Evolutionary conservation across 2,329 filamentous ascomycete genomes (phyloP).

Genomic region (Colletotrichum brevisporum): DNA sequence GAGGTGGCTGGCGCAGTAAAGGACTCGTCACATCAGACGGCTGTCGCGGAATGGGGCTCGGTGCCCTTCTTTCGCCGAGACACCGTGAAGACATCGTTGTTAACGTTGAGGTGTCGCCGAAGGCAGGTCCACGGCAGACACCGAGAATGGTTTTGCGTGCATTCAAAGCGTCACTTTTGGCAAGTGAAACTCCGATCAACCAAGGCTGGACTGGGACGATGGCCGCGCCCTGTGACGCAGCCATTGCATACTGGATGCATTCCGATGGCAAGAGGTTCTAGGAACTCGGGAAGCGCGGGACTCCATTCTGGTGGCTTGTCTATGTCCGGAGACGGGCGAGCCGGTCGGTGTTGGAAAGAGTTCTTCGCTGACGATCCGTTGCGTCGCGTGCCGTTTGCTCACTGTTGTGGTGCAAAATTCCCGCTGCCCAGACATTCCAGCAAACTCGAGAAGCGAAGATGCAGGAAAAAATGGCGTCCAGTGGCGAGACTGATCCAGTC

Average conservation of each 20-base stretch:
- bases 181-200: conserved; percentile 32
- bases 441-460: conserved; percentile 6
- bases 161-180: conserved; percentile 35
- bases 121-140: conserved; percentile 11
- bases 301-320: conserved; percentile 24
- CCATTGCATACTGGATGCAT: conserved; percentile 22
- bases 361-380: conserved; percentile 16
- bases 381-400: conserved; percentile 2
- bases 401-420: neutral
- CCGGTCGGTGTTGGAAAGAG: conserved; percentile 19
- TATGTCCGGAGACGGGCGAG: conserved; percentile 24
- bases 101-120: neutral
- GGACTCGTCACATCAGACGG: neutral
- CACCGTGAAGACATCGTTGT: neutral
- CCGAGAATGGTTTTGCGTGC: conserved; percentile 17
- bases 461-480: conserved; percentile 9
- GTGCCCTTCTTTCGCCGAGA: conserved; percentile 6
- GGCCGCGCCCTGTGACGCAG: conserved; percentile 34
- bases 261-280: conserved; percentile 6
- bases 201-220: conserved; percentile 11
- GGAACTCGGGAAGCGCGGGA: conserved; percentile 17
- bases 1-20: neutral
- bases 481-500: conserved; percentile 23
- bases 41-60: neutral
- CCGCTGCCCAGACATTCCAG: conserved; percentile 18